Percentiles rank a stretch among this genome's conserved stretches.
Evolutionary conservation across 805 yeast species (phyloP).

Genomic region (Kodamaea kaohsiungensis): DNA sequence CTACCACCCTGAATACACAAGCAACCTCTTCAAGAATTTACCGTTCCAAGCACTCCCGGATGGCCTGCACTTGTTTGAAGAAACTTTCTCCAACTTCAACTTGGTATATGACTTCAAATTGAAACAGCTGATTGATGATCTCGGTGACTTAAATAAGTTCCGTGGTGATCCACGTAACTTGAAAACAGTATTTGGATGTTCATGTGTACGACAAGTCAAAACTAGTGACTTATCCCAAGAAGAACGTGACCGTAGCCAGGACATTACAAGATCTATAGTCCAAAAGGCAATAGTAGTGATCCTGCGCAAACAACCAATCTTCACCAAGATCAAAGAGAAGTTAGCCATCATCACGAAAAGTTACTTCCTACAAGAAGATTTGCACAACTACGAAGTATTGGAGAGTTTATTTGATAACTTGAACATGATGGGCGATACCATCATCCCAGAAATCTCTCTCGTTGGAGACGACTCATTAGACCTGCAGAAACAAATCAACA

Average conservation of each 20-base stretch:
- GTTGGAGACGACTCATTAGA: constrained; percentile 25
- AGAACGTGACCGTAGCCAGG: constrained; percentile 51
- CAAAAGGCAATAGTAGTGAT: constrained; percentile 90
- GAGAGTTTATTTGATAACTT: constrained; percentile 70
- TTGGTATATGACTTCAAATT: constrained; percentile 64
- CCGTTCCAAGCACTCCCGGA: constrained; percentile 97
- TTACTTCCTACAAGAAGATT: constrained; percentile 78
- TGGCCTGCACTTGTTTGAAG: constrained; percentile 92
- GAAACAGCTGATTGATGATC: constrained; percentile 46
- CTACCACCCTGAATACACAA: constrained; percentile 32
- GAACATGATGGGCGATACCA: constrained; percentile 24
- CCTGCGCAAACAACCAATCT: constrained; percentile 76
- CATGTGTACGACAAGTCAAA: constrained; percentile 84
- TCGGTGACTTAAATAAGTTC: constrained; percentile 33
- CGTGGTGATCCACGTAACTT: constrained; percentile 41
- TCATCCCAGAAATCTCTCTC: constrained; percentile 9
- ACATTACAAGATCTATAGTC: constrained; percentile 80
- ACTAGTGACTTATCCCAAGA: constrained; percentile 54
- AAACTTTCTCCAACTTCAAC: constrained; percentile 89
- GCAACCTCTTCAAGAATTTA: constrained; percentile 72
- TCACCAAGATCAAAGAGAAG: constrained; percentile 86
- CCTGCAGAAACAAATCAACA: constrained; percentile 15
- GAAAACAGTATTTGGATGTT: constrained; percentile 87
- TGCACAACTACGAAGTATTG: constrained; percentile 67
- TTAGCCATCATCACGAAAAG: constrained; percentile 85